phyloP scores from a whole-genome alignment of 139 green algal genomes.

The Tetraselmis chui region DNA sequence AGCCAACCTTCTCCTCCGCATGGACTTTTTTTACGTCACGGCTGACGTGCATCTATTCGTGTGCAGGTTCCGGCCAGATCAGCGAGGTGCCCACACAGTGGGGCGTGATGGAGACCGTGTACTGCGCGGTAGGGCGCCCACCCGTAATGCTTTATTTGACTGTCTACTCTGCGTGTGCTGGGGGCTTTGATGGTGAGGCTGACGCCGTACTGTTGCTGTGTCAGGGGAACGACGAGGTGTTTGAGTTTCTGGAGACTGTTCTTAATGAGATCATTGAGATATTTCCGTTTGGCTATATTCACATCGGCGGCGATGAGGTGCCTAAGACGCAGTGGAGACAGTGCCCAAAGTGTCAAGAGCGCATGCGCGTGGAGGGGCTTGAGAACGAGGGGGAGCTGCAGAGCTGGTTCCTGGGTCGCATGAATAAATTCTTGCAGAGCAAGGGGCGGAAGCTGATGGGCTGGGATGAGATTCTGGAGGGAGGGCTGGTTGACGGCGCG shows the following conservation, averaged over 20 bases:
- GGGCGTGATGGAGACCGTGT: constrained; percentile 59
- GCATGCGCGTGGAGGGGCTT: constrained; percentile 28
- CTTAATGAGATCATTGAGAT: constrained; percentile 43
- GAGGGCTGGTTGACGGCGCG: constrained; percentile 31
- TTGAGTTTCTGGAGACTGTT: constrained; percentile 50
- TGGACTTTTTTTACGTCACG: background rate
- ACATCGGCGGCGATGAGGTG: constrained; percentile 63
- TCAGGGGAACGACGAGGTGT: constrained; percentile 52
- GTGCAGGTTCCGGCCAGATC: constrained; percentile 32
- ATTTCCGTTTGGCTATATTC: constrained; percentile 53
- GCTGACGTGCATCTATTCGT: background rate
- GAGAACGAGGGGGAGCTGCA: constrained; percentile 41
- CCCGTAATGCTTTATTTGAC: background rate
- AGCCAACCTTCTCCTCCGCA: background rate
- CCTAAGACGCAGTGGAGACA: constrained; percentile 40
- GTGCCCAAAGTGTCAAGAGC: constrained; percentile 36
- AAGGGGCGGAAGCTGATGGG: constrained; percentile 39
- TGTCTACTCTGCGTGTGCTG: background rate
- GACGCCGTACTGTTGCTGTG: background rate
- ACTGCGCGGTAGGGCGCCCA: constrained; percentile 42
- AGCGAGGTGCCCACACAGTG: constrained; percentile 42
- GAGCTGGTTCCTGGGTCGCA: constrained; percentile 46
- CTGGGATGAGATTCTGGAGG: constrained; percentile 66
- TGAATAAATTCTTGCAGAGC: constrained; percentile 30
- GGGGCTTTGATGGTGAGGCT: too few species aligned